A percentile compares a stretch with the other conserved stretches of the same genome.
Conservation (phyloP, 768 basidiomycete species). For the Tulasnella sp. region DNA sequence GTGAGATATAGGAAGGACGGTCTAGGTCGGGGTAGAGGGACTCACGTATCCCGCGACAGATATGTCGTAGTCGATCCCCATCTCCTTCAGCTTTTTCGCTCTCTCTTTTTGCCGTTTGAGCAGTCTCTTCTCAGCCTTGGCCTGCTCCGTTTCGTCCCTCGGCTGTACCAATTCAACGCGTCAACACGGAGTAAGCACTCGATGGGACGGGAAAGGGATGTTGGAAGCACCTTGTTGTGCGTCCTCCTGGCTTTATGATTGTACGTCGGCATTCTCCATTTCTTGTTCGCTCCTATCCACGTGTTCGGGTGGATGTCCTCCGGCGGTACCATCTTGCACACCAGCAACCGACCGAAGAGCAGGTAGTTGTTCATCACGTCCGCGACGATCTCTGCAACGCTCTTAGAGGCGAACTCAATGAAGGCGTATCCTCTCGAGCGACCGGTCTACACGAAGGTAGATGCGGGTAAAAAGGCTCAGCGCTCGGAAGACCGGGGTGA, state of each 20-base stretch:
- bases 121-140: conserved; percentile 52
- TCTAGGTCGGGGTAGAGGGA: conserved; percentile 16
- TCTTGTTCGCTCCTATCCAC: conserved; percentile 95
- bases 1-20: not conserved
- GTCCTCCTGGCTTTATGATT: conserved; percentile 57
- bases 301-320: conserved; percentile 86
- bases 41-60: conserved; percentile 73
- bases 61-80: conserved; percentile 83
- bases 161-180: conserved; percentile 52
- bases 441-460: conserved; percentile 55
- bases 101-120: conserved; percentile 65
- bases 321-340: conserved; percentile 80
- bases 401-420: conserved; percentile 81
- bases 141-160: conserved; percentile 42
- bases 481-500: not conserved
- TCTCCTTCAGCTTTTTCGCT: conserved; percentile 64
- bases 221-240: conserved; percentile 63
- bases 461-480: not conserved
- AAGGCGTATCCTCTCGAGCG: conserved; percentile 95
- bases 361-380: conserved; percentile 99
- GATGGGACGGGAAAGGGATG: not conserved
- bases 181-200: not conserved
- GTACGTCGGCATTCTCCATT: conserved; percentile 68
- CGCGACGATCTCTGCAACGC: conserved; percentile 87
- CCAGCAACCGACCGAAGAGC: conserved; percentile 84